phyloP scores from a whole-genome alignment of 2,329 filamentous ascomycete species.

The Diaporthe vaccinii region DNA sequence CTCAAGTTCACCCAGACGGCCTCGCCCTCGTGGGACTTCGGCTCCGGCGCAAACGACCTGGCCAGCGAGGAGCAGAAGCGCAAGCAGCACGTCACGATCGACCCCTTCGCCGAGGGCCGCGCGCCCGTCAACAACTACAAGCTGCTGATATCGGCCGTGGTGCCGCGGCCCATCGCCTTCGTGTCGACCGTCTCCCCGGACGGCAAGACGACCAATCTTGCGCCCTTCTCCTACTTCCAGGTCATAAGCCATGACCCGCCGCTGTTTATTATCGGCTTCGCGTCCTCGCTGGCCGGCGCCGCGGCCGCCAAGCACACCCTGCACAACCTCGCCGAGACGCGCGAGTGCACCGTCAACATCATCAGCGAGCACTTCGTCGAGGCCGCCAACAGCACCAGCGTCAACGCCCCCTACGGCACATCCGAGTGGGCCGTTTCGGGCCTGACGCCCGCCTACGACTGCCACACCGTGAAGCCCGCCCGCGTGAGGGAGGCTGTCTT shows the following conservation, averaged over 20 bases:
- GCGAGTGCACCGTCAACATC: slow-evolving; percentile 88
- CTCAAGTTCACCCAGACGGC: slow-evolving; percentile 74
- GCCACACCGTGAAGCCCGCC: slow-evolving; percentile 75
- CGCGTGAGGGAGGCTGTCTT: slow-evolving; percentile 88
- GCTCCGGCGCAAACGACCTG: slow-evolving; percentile 73
- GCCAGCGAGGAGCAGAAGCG: slow-evolving; percentile 44
- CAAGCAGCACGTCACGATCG: slow-evolving; percentile 79
- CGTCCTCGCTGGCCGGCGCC: slow-evolving; percentile 61
- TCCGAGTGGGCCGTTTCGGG: slow-evolving; percentile 87
- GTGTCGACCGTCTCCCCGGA: slow-evolving; percentile 70
- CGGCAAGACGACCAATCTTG: slow-evolving; percentile 78
- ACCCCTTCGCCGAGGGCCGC: slow-evolving; percentile 81
- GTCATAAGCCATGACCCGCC: slow-evolving; percentile 87
- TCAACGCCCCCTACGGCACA: slow-evolving; percentile 82
- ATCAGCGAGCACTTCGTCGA: slow-evolving; percentile 88
- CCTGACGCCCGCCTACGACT: slow-evolving; percentile 76
- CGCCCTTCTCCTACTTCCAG: slow-evolving; percentile 88
- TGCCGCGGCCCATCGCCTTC: slow-evolving; percentile 84
- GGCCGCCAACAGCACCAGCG: slow-evolving; percentile 84
- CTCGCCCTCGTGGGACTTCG: slow-evolving; percentile 75
- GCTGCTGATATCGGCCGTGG: slow-evolving; percentile 85
- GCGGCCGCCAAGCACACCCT: slow-evolving; percentile 81
- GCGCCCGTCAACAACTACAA: slow-evolving; percentile 86
- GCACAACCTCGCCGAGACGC: slow-evolving; percentile 76
- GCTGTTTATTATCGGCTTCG: slow-evolving; percentile 74